Evolutionary conservation across 2,329 filamentous ascomycete species (phyloP), one percentile per base, ranked within the genome.

Genomic region (Botrytis tulipae): DNA sequence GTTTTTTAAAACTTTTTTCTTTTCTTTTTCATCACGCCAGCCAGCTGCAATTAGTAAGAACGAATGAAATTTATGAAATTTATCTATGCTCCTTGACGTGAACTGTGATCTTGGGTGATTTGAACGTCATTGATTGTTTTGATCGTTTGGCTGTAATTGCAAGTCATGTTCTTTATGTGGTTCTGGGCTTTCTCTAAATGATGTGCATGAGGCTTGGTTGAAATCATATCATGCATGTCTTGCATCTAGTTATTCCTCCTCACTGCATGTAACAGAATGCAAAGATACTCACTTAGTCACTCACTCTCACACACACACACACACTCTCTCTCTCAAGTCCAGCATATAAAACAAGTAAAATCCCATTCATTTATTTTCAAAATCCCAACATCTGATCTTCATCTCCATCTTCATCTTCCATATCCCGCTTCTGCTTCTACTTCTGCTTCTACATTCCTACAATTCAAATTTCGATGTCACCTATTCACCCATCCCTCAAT

Each of bases 11-110:
- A 57, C 48, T 37, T 37, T 40, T 32, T 67, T 42, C 40, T 67
- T 42, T 60, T 72, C 63, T 72, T 72, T 51, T 69, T 29, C 71
- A 77, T 76, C 76, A 76, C 59, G 77, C 78, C 78, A 80, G 79
- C 79, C 79, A 78, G 77, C 79, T 74, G 75, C 76, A 74, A 63
- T 69, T 70, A 76, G 75, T 76, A 77, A 77, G 77, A 75, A 62
- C 8, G 32, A 25, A 37, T 44, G 42, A 61, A 70, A 70, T n/a
- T 32, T 9, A 35, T 62, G 25, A 57, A 46, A 62, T 35, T 16
- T 61, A 70, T 57, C 10, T 42, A 42, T 57, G n/a, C 25, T 25
- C 37, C 66, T 69, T 22, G 37, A 16, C 2, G 18, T 57, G n/a
- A 59, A 42, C 37, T 61, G 51, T 70, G 6, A 60, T 60, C 32